Evolutionary conservation across 1,284 basidiomycete genomes (phyloP).

Genomic region (Apiotrichum sp.): DNA sequence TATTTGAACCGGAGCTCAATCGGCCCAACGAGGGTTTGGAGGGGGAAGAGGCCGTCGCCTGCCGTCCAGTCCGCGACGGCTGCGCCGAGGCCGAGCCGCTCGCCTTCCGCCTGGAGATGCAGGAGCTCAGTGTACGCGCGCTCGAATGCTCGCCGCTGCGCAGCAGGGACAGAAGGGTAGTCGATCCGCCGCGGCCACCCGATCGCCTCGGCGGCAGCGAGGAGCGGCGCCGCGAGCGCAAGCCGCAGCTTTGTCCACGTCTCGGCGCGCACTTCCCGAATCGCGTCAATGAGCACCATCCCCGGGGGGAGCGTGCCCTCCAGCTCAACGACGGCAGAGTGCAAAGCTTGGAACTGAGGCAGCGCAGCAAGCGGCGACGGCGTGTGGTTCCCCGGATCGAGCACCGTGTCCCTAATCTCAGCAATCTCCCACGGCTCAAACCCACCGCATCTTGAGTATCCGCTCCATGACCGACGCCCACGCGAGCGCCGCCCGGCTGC

Average conservation of each 20-base stretch:
- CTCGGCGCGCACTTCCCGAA: constrained; percentile 54
- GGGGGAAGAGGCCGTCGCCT: constrained; percentile 60
- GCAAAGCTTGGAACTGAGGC: constrained; percentile 57
- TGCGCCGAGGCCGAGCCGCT: constrained; percentile 3
- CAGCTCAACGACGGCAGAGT: constrained; percentile 55
- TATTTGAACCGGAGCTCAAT: constrained; percentile 85
- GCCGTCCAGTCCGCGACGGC: constrained; percentile 6
- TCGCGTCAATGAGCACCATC: constrained; percentile 51
- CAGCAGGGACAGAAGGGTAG: constrained; percentile 53
- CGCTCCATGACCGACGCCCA: constrained; percentile 70
- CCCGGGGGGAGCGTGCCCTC: constrained; percentile 43
- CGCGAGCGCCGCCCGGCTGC: constrained; percentile 64
- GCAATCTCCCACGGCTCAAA: not conserved
- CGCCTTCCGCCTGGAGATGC: constrained; percentile 62
- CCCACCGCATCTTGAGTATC: constrained; percentile 66
- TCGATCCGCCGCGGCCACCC: constrained; percentile 72
- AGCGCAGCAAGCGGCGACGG: constrained; percentile 50
- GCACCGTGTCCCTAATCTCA: constrained; percentile 34
- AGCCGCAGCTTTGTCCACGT: constrained; percentile 71
- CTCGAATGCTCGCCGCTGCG: constrained; percentile 62
- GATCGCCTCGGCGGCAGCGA: constrained; percentile 61
- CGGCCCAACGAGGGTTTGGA: constrained; percentile 79
- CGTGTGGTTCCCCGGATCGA: constrained; percentile 40
- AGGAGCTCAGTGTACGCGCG: constrained; percentile 65
- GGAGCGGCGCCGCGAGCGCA: constrained; percentile 56